Conservation (phyloP, 208 protist genomes). For the Zelonia costaricensis region DNA sequence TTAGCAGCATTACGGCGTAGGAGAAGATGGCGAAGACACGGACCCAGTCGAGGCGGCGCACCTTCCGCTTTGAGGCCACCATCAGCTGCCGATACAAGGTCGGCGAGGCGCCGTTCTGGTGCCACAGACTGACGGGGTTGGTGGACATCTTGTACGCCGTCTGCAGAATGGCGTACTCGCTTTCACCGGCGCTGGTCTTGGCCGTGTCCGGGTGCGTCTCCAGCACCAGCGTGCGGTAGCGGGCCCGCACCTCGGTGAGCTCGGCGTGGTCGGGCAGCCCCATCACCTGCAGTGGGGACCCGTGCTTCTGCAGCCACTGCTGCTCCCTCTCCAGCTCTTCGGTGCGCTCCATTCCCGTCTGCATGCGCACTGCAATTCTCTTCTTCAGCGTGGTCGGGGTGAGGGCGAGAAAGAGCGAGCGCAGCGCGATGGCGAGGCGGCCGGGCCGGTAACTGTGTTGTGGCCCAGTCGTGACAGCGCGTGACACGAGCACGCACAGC, state of each 20-base stretch:
- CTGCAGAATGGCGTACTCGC: conserved; percentile 65
- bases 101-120: conserved; percentile 72
- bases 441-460: conserved; percentile 77
- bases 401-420: conserved; percentile 43
- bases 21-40: conserved; percentile 67
- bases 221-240: conserved; percentile 69
- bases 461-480: conserved; percentile 51
- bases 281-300: conserved; percentile 75
- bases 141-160: conserved; percentile 73
- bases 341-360: conserved; percentile 59
- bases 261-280: conserved; percentile 83
- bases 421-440: conserved; percentile 34
- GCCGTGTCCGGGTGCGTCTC: conserved; percentile 82
- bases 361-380: conserved; percentile 50
- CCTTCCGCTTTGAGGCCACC: conserved; percentile 20
- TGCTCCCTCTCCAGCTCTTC: conserved; percentile 65
- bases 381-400: conserved; percentile 34
- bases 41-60: conserved; percentile 33
- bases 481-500: not conserved
- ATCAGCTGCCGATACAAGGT: conserved; percentile 56
- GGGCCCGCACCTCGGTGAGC: conserved; percentile 62
- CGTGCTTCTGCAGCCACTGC: conserved; percentile 72
- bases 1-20: conserved; percentile 48
- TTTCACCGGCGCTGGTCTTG: conserved; percentile 20
- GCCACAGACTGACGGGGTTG: conserved; percentile 71